Conservation (phyloP, 2,329 filamentous ascomycete species). For the Tolypocladium tropicale region DNA sequence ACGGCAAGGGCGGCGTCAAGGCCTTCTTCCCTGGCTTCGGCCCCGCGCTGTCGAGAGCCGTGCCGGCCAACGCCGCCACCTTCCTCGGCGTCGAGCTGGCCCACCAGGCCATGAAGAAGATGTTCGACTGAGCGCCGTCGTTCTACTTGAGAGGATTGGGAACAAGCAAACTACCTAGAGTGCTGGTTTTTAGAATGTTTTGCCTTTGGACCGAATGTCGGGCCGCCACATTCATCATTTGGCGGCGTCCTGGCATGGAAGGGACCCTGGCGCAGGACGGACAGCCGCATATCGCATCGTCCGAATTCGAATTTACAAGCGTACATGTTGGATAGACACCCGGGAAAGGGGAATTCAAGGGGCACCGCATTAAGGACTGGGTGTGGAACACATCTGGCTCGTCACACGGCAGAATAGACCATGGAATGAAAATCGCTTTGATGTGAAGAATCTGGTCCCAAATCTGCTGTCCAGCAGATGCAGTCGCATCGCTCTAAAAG, state of each 20-base stretch:
- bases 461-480: not conserved
- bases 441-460: not conserved
- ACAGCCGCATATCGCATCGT: not conserved
- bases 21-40: conserved; percentile 97
- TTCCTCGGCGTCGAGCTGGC: conserved; percentile 81
- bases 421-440: not conserved
- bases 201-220: not conserved
- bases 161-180: not conserved
- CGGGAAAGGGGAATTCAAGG: not conserved
- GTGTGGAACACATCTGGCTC: not conserved
- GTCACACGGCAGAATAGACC: not conserved
- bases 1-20: conserved; percentile 69
- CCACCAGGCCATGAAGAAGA: conserved; percentile 71
- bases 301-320: not conserved
- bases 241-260: not conserved
- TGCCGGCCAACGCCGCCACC: conserved; percentile 93
- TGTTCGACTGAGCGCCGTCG: conserved; percentile 37
- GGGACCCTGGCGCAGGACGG: not conserved
- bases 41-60: conserved; percentile 81
- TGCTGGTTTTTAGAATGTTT: not conserved
- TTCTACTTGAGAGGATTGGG: not conserved
- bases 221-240: not conserved
- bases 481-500: not conserved
- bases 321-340: not conserved
- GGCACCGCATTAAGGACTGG: not conserved